phyloP scores from a whole-genome alignment of 1,284 basidiomycete genomes.

The Fomitopsis betulina region DNA sequence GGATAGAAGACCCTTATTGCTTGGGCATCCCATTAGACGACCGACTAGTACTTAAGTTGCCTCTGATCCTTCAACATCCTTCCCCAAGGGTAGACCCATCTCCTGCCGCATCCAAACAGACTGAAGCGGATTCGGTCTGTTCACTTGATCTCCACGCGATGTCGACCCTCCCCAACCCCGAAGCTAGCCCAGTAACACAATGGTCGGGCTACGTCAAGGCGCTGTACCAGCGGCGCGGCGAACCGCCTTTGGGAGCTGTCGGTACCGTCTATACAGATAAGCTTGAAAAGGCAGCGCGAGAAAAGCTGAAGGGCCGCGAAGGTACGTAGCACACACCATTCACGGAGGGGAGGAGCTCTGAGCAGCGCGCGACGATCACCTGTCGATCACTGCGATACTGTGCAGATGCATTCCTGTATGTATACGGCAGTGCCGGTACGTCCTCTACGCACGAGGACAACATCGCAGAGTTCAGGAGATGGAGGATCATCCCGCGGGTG shows the following conservation, averaged over 20 bases:
- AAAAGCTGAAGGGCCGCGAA: constrained; percentile 35
- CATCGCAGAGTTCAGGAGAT: constrained; percentile 49
- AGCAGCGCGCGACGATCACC: not conserved
- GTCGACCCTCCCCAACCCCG: not conserved
- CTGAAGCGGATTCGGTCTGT: too few species aligned
- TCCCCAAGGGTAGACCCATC: not conserved
- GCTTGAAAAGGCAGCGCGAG: constrained; percentile 40
- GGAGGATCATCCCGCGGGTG: constrained; percentile 72
- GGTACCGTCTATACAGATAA: constrained; percentile 37
- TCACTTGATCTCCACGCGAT: not conserved
- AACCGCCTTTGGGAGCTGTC: constrained; percentile 26
- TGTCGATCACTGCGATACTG: not conserved
- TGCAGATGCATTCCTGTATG: constrained; percentile 60
- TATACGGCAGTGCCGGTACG: constrained; percentile 59
- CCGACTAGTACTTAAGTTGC: not conserved
- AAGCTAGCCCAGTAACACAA: not conserved
- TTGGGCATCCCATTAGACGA: not conserved
- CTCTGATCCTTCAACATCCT: not conserved
- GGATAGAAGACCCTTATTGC: not conserved
- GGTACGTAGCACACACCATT: constrained; percentile 21
- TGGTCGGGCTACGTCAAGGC: constrained; percentile 29
- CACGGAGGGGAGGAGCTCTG: not conserved
- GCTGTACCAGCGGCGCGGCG: constrained; percentile 18
- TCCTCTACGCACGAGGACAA: constrained; percentile 55
- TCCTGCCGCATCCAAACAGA: not conserved